These are phyloP conservation scores for Venturia effusa DNA, from an alignment of 2,329 filamentous ascomycete species.

Conservation along the genomic window DNA sequence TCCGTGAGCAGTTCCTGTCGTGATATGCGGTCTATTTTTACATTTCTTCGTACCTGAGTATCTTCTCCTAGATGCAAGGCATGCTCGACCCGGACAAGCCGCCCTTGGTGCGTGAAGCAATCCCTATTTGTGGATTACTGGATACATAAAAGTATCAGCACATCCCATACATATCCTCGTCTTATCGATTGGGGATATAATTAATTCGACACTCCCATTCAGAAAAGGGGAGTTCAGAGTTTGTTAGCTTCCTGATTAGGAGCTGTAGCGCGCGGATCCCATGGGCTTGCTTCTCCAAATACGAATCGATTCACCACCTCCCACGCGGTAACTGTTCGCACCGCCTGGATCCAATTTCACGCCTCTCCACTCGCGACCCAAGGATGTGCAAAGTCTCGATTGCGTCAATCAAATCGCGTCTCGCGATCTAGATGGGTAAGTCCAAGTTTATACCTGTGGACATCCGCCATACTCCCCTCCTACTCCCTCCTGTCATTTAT, in stretches of 20 bases:
- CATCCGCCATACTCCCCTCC: neutral
- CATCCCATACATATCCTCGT: neutral
- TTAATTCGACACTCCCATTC: neutral
- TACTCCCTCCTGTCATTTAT: constrained; percentile 1
- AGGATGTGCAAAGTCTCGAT: neutral
- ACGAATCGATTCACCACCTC: constrained; percentile 1
- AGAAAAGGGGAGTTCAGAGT: neutral
- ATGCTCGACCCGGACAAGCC: neutral
- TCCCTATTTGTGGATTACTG: neutral
- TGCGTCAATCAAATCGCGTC: constrained; percentile 1
- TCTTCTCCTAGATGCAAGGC: neutral
- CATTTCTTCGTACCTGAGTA: neutral
- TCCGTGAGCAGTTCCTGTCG: neutral
- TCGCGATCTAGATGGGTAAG: constrained; percentile 3
- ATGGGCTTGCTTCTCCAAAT: neutral
- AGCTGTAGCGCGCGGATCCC: neutral
- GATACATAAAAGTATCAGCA: neutral
- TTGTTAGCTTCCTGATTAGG: neutral
- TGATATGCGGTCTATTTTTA: neutral
- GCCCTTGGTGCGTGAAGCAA: neutral
- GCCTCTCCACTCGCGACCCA: neutral
- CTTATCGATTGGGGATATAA: neutral
- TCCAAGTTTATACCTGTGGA: neutral
- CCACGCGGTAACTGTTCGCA: neutral
- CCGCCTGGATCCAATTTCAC: neutral